These are phyloP conservation scores for Candida ipomoeae DNA, from an alignment of 805 yeast species.

Conservation along the genomic window DNA sequence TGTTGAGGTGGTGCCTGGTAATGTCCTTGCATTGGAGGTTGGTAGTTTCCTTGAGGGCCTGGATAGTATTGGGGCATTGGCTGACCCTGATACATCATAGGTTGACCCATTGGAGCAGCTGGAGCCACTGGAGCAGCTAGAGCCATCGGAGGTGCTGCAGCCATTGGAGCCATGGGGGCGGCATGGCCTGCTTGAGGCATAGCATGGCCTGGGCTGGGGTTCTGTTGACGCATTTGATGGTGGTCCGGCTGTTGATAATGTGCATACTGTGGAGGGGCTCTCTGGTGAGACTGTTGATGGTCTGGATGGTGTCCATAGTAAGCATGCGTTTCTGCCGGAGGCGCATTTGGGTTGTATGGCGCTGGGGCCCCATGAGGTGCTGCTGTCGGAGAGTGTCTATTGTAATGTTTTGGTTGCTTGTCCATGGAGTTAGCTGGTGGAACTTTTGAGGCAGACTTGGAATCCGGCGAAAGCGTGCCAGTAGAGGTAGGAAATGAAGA, in stretches of 20 bases:
- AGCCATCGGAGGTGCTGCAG: neutral
- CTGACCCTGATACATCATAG: constrained; percentile 1
- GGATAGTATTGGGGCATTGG: constrained; percentile 7
- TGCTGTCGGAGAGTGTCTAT: neutral
- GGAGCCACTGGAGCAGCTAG: neutral
- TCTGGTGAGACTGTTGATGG: neutral
- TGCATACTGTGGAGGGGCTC: neutral
- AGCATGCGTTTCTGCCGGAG: neutral
- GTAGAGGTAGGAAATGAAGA: neutral
- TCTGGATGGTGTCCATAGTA: neutral
- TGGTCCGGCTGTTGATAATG: neutral
- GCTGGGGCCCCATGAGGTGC: neutral
- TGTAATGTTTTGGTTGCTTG: neutral
- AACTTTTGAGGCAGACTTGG: neutral
- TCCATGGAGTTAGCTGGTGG: neutral
- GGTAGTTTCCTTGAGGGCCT: constrained; percentile 6
- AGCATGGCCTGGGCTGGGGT: neutral
- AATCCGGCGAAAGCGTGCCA: neutral
- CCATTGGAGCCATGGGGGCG: neutral
- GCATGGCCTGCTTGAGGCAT: neutral
- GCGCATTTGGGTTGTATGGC: neutral
- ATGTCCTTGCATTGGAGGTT: constrained; percentile 18
- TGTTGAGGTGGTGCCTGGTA: constrained; percentile 16
- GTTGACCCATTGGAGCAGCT: neutral
- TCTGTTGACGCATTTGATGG: neutral